Base-by-base conservation (phyloP, 2,329 filamentous ascomycete species). In the Hypoxylon sp. region DNA sequence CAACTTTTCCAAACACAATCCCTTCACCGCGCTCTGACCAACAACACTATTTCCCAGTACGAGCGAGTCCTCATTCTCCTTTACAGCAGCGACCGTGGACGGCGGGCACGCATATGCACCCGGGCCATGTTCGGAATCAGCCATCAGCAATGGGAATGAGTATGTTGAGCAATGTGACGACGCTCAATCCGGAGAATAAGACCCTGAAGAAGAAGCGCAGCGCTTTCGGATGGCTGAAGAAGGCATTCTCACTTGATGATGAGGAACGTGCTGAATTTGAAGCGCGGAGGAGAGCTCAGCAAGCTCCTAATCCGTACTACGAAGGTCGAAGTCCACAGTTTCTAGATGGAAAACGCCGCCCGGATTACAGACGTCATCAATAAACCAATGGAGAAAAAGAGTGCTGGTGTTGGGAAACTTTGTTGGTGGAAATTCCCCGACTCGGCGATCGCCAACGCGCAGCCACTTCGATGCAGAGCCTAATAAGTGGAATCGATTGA, bases 181-280 rank as follows among this genome's bases (percentile, higher is more conserved):
- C 82, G 1, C 80, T 84, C 53, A 84, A 82, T 72, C 46, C 75
- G 21, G 75, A 77, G 1, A 77, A 79, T 24, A 82, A 81, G 61
- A 80, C 83, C 39, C 75, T 90, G 4, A 90, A 90, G 78, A 91
- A 90, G 81, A 91, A 91, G 82, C 85, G 87, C 69, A 90, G 89
- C 72, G 87, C 88, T 1, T 90, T 91, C 74, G 89, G 88, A 1
- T 91, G 89, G 89, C 77, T 91, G 62, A 91, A 90, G 78, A 91
- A 91, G 79, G 88, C 88, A 0, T 91, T 91, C 57, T 87, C 86
- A 35, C 79, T 91, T 27, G 88, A 89, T 67, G 89, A 91, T 21
- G 87, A 90, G 52, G 89, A 91, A 76, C 85, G 84, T 57, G 82
- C 84, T 7, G 84, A 85, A 8, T 91, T 89, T 69, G 88, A 90